These are phyloP conservation scores for Penicillium freii DNA, from an alignment of 2,329 filamentous ascomycete species.

Conservation along the genomic window DNA sequence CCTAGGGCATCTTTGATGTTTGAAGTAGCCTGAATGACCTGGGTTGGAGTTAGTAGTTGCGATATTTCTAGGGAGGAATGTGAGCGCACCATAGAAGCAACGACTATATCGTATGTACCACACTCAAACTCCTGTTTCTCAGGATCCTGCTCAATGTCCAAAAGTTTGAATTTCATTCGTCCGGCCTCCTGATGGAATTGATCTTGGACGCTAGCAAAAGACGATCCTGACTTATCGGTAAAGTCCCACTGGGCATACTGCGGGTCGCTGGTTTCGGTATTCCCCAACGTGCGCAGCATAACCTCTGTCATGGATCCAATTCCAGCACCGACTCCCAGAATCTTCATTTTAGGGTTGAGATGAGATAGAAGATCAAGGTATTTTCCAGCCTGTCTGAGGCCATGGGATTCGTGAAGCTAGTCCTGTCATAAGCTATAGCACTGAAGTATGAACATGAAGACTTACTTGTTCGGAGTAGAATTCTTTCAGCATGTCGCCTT, in stretches of 20 bases:
- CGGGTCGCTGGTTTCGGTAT: background rate
- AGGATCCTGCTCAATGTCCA: constrained; percentile 20
- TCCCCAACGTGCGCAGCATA: background rate
- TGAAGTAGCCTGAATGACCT: background rate
- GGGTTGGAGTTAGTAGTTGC: background rate
- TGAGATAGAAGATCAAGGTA: constrained; percentile 11
- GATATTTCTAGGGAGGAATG: background rate
- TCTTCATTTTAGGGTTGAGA: constrained; percentile 10
- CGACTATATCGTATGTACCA: constrained; percentile 20
- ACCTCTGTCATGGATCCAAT: constrained; percentile 4
- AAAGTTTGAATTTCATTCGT: constrained; percentile 12
- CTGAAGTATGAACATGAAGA: background rate
- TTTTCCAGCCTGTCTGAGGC: background rate
- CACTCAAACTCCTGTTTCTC: constrained; percentile 17
- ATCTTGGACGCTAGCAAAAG: constrained; percentile 10
- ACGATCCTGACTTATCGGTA: constrained; percentile 18
- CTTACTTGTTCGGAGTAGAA: constrained; percentile 8
- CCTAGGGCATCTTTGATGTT: background rate
- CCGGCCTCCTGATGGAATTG: constrained; percentile 8
- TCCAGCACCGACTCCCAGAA: constrained; percentile 17
- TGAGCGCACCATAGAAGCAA: constrained; percentile 4
- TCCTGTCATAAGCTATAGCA: background rate
- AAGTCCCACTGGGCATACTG: constrained; percentile 2
- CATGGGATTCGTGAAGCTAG: background rate
- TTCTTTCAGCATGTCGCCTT: background rate